phyloP scores from a whole-genome alignment of 2,329 filamentous ascomycete species.

The Cercospora sesami region DNA sequence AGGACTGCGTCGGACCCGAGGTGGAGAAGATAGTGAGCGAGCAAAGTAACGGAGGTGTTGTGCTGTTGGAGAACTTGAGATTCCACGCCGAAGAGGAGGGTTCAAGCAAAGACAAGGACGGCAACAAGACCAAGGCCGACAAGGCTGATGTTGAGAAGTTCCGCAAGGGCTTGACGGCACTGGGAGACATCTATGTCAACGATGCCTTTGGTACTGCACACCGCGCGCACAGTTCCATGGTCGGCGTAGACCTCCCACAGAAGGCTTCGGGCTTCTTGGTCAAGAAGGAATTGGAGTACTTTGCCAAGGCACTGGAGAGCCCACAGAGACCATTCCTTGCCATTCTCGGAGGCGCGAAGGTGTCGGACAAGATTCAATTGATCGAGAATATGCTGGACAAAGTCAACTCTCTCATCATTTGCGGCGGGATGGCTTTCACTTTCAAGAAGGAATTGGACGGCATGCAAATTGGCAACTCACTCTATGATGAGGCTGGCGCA shows the following conservation, averaged over 20 bases:
- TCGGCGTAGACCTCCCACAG: slow-evolving; percentile 90
- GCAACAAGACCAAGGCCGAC: slow-evolving; percentile 98
- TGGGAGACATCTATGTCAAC: slow-evolving; percentile 97
- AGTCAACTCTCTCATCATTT: slow-evolving; percentile 95
- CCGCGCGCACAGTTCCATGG: slow-evolving; percentile 99
- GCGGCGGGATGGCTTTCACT: slow-evolving; percentile 98
- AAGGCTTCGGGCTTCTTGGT: slow-evolving; percentile 98
- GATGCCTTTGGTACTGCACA: slow-evolving; percentile 98
- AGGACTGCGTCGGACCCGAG: slow-evolving; percentile 86
- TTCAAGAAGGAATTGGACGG: slow-evolving; percentile 99
- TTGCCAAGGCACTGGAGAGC: slow-evolving; percentile 90
- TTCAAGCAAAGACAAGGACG: slow-evolving; percentile 86
- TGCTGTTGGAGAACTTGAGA: slow-evolving; percentile 95
- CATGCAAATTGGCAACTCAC: slow-evolving; percentile 82
- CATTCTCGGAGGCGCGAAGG: slow-evolving; percentile 96
- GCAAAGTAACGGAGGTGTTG: slow-evolving; percentile 75
- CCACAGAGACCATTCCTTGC: slow-evolving; percentile 96
- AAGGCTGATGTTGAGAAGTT: slow-evolving; percentile 90
- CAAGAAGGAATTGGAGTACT: slow-evolving; percentile 99
- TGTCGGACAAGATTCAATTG: slow-evolving; percentile 99
- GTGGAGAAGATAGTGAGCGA: slow-evolving; percentile 87
- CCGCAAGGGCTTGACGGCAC: slow-evolving; percentile 88
- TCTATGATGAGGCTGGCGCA: slow-evolving; percentile 91
- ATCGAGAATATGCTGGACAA: slow-evolving; percentile 99
- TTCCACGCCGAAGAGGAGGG: slow-evolving; percentile 99